A percentile compares a stretch with the other conserved stretches of the same genome.
phyloP scores from a whole-genome alignment of 768 basidiomycete genomes.

The Hortiboletus flavorubellus region DNA sequence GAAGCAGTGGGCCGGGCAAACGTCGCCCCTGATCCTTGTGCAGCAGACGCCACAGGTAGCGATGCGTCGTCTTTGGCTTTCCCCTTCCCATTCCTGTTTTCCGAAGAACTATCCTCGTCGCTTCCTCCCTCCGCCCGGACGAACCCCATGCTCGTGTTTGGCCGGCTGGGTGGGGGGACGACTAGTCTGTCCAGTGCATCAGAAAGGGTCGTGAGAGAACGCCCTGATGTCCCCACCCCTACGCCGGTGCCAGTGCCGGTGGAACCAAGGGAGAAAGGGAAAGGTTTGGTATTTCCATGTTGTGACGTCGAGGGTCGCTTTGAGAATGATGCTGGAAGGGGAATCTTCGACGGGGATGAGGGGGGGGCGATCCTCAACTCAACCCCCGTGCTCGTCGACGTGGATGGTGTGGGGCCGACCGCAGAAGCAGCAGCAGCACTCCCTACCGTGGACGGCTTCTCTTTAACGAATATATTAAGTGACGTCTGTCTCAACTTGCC shows the following conservation, averaged over 20 bases:
- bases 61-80: slow-evolving; percentile 24
- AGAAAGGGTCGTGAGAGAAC: slow-evolving; percentile 62
- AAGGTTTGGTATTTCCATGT: slow-evolving; percentile 1
- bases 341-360: slow-evolving; percentile 30
- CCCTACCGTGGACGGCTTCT: not conserved
- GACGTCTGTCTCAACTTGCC: slow-evolving; percentile 27
- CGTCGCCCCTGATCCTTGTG: slow-evolving; percentile 1
- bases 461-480: slow-evolving; percentile 21
- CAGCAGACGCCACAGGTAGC: slow-evolving; percentile 3
- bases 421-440: too few species aligned
- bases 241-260: not conserved
- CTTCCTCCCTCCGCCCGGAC: slow-evolving; percentile 28
- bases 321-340: slow-evolving; percentile 20
- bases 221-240: slow-evolving; percentile 5
- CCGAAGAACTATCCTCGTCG: slow-evolving; percentile 2
- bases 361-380: slow-evolving; percentile 2
- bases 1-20: slow-evolving; percentile 32
- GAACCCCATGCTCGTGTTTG: slow-evolving; percentile 72
- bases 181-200: slow-evolving; percentile 69
- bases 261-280: slow-evolving; percentile 4
- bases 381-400: slow-evolving; percentile 7
- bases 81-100: slow-evolving; percentile 12
- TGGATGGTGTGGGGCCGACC: not conserved
- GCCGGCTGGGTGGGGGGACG: slow-evolving; percentile 60
- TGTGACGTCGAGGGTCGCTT: slow-evolving; percentile 16